phyloP scores from a whole-genome alignment of 2,329 filamentous ascomycete species.

The Laburnicola sp. region DNA sequence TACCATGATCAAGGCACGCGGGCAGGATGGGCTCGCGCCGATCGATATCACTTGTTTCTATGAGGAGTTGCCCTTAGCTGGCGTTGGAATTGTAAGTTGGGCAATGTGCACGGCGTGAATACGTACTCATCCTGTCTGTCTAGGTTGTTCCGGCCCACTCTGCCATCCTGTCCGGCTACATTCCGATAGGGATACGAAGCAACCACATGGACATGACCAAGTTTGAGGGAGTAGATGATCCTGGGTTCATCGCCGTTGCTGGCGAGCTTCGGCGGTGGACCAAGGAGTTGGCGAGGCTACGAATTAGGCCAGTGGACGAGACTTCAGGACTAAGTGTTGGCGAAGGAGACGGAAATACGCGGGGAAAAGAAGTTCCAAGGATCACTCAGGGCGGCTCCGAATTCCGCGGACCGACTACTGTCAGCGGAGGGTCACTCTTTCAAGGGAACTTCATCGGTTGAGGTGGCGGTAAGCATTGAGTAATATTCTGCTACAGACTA shows the following conservation, averaged over 20 bases:
- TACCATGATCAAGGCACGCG: slow-evolving; percentile 27
- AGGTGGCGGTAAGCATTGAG: too few relatives aligned
- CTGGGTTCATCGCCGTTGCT: slow-evolving; percentile 18
- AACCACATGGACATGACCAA: slow-evolving; percentile 32
- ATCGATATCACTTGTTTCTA: slow-evolving; percentile 36
- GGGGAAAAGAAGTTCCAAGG: too few relatives aligned
- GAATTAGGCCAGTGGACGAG: too few relatives aligned
- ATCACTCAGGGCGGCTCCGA: too few relatives aligned
- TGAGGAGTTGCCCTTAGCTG: slow-evolving; percentile 29
- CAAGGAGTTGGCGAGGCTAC: background rate
- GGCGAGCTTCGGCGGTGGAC: slow-evolving; percentile 19
- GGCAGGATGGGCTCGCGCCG: slow-evolving; percentile 12
- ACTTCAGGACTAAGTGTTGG: too few relatives aligned
- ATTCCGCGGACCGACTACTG: too few relatives aligned
- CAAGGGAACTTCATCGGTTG: too few relatives aligned
- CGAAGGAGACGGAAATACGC: too few relatives aligned
- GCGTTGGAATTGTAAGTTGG: slow-evolving; percentile 17
- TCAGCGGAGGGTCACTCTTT: too few relatives aligned
- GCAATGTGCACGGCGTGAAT: too few relatives aligned
- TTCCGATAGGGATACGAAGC: slow-evolving; percentile 30
- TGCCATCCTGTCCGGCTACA: slow-evolving; percentile 36
- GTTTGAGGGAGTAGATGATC: slow-evolving; percentile 21
- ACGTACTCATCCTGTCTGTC: background rate
- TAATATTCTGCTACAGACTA: too few relatives aligned
- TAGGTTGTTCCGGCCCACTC: slow-evolving; percentile 36